Base-by-base conservation (phyloP, 2,329 filamentous ascomycete genomes). In the Malbranchea cinnamomea region DNA sequence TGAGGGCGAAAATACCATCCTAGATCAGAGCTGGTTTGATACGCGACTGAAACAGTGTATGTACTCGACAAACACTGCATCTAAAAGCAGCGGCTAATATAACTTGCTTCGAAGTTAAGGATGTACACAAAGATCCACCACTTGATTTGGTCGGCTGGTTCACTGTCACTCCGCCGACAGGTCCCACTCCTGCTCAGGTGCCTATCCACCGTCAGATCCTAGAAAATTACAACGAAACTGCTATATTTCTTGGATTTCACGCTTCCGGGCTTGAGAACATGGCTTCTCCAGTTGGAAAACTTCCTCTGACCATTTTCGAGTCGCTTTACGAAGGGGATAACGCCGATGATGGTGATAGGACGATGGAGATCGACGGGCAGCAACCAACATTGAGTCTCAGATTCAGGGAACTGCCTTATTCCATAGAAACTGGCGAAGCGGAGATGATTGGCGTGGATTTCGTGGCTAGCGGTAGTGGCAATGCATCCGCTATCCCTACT, bases 401-500 rank as follows among this genome's bases (percentile, higher is more conserved):
- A 45, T 95, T 95, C 55, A 71, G 77, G 36, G 78, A 91, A 48
- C 57, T 95, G 6, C 72, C 78, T 2, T 95, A 89, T 53, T 78
- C 78, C 0, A 75, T 95, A 2, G 89, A 95, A 57, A 93, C 85
- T 0, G 83, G 82, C 6, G 85, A 95, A 53, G 85, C 85, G 1
- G 89, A 98, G 55, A 94, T 94, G 84, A 95, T 98, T 41, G 80
- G 81, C 42, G 81, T 98, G 46, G 84, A 94, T 54, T 92, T 85
- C 41, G 78, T 98, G 12, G 85, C 87, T 1, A 75, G 77, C 30
- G 82, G 80, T 22, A 80, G 79, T 26, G 81, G 80, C 27, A 87
- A 81, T 46, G 85, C 84, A 14, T 74, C 78, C 7, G 72, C 72
- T 18, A 60, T 71, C 14, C 51, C 56, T 11, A 35, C 46, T 37